These are phyloP conservation scores for Scenedesmus sp. DNA, from an alignment of 163 green algal species.

Conservation along the genomic window DNA sequence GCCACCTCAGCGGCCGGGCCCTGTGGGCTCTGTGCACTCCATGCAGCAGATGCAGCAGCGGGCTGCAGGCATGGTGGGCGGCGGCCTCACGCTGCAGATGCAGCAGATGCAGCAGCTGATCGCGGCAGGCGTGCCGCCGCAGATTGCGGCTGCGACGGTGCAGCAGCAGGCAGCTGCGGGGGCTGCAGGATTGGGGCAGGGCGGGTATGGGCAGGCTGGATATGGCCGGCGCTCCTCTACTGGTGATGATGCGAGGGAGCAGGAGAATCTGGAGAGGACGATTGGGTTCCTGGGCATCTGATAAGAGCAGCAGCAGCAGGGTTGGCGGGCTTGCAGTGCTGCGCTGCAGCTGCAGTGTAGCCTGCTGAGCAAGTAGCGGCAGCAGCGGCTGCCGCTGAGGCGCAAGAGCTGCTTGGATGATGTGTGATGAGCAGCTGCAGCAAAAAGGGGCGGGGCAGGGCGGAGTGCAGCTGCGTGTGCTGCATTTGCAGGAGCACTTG, in stretches of 20 bases:
- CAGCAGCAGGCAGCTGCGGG: neutral
- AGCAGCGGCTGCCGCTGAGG: neutral
- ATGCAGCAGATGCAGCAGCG: slow-evolving; percentile 20
- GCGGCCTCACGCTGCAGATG: neutral
- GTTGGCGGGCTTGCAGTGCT: neutral
- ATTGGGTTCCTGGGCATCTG: slow-evolving; percentile 43
- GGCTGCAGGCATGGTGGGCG: neutral
- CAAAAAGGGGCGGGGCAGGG: neutral
- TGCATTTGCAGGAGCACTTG: neutral
- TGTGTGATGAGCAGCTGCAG: neutral
- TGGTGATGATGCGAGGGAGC: slow-evolving; percentile 32
- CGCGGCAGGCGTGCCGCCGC: neutral
- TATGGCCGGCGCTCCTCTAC: slow-evolving; percentile 32
- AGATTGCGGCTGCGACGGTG: neutral
- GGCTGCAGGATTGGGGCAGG: neutral
- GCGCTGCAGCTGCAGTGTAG: neutral
- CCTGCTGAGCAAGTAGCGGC: neutral
- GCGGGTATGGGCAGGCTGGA: neutral
- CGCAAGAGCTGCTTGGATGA: neutral
- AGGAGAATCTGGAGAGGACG: slow-evolving; percentile 38
- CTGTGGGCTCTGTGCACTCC: neutral
- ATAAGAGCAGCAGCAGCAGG: neutral
- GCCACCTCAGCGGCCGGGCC: neutral
- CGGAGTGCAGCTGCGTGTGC: neutral
- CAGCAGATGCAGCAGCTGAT: slow-evolving; percentile 19